Conservation (phyloP, 2,329 filamentous ascomycete species). For the Massarina eburnea region DNA sequence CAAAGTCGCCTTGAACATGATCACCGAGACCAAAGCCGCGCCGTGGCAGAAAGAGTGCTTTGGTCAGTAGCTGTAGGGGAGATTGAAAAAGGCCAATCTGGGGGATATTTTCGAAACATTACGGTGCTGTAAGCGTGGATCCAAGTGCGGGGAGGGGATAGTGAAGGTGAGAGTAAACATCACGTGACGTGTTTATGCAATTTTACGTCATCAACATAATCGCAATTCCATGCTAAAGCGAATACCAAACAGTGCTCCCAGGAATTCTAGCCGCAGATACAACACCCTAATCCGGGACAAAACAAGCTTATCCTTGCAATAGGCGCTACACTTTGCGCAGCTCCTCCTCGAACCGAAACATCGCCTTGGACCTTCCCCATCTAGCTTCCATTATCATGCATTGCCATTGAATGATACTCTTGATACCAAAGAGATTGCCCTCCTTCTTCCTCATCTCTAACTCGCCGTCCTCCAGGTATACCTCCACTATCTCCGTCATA, state of each 20-base stretch:
- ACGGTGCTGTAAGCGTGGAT: slow-evolving; percentile 13
- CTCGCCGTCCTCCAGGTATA: not conserved
- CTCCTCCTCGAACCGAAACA: slow-evolving; percentile 1
- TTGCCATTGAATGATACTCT: slow-evolving; percentile 5
- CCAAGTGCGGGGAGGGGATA: slow-evolving; percentile 9
- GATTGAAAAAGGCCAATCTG: slow-evolving; percentile 6
- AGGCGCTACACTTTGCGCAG: not conserved
- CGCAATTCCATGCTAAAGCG: too few relatives aligned
- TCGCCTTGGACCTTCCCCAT: not conserved
- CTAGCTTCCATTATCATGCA: slow-evolving; percentile 4
- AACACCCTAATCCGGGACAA: too few relatives aligned
- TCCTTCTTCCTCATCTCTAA: not conserved
- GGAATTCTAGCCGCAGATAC: too few relatives aligned
- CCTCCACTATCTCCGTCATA: not conserved
- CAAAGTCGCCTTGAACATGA: slow-evolving; percentile 19
- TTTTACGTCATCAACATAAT: too few relatives aligned
- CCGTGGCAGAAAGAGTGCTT: slow-evolving; percentile 10
- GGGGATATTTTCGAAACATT: slow-evolving; percentile 16
- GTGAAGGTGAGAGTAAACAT: too few relatives aligned
- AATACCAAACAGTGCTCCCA: too few relatives aligned
- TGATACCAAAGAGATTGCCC: slow-evolving; percentile 8
- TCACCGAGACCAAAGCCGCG: slow-evolving; percentile 15
- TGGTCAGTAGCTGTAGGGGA: slow-evolving; percentile 16
- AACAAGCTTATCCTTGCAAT: not conserved
- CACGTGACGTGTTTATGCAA: too few relatives aligned